Conservation (phyloP, 352 stramenopile genomes). For the Phytophthora tubulina region DNA sequence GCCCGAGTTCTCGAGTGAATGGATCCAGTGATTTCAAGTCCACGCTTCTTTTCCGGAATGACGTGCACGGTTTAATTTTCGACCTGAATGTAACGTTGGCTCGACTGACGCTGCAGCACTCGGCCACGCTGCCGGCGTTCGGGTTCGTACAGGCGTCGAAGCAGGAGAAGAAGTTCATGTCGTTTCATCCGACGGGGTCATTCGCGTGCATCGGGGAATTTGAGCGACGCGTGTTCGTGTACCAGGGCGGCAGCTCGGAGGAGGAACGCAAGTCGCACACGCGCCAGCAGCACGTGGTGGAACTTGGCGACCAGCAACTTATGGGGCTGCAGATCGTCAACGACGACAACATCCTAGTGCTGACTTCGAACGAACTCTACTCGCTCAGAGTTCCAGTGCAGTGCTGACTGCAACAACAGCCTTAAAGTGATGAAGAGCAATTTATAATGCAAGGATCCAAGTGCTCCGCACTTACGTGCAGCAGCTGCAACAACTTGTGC, state of each 20-base stretch:
- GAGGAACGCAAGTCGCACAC: constrained; percentile 54
- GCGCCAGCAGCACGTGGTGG: constrained; percentile 73
- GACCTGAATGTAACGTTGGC: constrained; percentile 36
- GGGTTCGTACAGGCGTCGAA: constrained; percentile 90
- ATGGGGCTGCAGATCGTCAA: constrained; percentile 65
- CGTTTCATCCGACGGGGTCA: constrained; percentile 53
- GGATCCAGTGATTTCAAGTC: constrained; percentile 29
- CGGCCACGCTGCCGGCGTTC: constrained; percentile 75
- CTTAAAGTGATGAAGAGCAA: neutral
- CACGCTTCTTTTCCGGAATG: constrained; percentile 82
- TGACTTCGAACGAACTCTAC: constrained; percentile 61
- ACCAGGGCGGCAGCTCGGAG: constrained; percentile 50
- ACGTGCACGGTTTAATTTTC: constrained; percentile 84
- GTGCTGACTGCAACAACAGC: constrained; percentile 2
- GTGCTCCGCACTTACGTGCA: neutral
- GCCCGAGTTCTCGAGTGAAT: constrained; percentile 37
- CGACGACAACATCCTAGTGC: constrained; percentile 57
- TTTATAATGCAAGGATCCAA: neutral
- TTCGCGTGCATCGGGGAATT: constrained; percentile 86
- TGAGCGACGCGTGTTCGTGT: constrained; percentile 81
- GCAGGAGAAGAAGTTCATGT: constrained; percentile 89
- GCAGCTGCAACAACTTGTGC: neutral
- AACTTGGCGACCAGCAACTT: constrained; percentile 73
- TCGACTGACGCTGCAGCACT: constrained; percentile 52
- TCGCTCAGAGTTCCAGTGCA: constrained; percentile 37